Percentiles rank a stretch among this genome's conserved stretches.
These are phyloP conservation scores for Pichia pseudocactophila DNA, from an alignment of 805 yeast species.

Conservation along the genomic window DNA sequence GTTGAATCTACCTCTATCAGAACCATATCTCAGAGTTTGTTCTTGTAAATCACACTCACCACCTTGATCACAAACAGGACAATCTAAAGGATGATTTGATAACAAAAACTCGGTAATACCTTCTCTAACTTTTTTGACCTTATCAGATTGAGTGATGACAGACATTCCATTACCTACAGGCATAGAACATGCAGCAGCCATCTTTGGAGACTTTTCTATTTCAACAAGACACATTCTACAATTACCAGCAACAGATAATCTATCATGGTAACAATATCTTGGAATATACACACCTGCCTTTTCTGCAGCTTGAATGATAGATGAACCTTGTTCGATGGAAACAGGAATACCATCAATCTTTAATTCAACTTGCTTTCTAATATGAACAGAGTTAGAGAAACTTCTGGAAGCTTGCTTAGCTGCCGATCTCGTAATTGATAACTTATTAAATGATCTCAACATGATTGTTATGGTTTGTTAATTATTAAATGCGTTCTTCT, in stretches of 20 bases:
- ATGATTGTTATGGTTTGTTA: slow-evolving; percentile 1
- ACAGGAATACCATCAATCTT: slow-evolving; percentile 67
- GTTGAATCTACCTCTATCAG: slow-evolving; percentile 77
- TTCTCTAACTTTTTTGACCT: slow-evolving; percentile 76
- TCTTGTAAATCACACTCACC: slow-evolving; percentile 92
- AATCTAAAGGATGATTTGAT: slow-evolving; percentile 85
- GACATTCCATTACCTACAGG: slow-evolving; percentile 90
- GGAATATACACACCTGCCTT: slow-evolving; percentile 85
- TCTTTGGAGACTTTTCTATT: slow-evolving; percentile 80
- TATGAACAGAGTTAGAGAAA: slow-evolving; percentile 6
- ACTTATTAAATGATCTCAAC: slow-evolving; percentile 14
- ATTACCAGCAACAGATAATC: slow-evolving; percentile 84
- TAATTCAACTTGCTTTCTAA: slow-evolving; percentile 25
- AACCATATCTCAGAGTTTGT: slow-evolving; percentile 73
- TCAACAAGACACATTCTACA: slow-evolving; percentile 92
- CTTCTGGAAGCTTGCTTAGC: slow-evolving; percentile 10
- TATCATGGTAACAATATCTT: slow-evolving; percentile 86
- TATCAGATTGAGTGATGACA: slow-evolving; percentile 67
- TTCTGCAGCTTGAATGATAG: slow-evolving; percentile 86
- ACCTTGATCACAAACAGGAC: slow-evolving; percentile 92
- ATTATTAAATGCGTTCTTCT: too few species aligned
- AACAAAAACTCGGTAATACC: slow-evolving; percentile 85
- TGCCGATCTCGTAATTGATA: slow-evolving; percentile 7
- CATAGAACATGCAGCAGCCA: slow-evolving; percentile 86
- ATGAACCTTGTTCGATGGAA: slow-evolving; percentile 74